These are phyloP conservation scores for Saccharomycopsis fibuligera DNA, from an alignment of 805 yeast genomes.

Conservation along the genomic window DNA sequence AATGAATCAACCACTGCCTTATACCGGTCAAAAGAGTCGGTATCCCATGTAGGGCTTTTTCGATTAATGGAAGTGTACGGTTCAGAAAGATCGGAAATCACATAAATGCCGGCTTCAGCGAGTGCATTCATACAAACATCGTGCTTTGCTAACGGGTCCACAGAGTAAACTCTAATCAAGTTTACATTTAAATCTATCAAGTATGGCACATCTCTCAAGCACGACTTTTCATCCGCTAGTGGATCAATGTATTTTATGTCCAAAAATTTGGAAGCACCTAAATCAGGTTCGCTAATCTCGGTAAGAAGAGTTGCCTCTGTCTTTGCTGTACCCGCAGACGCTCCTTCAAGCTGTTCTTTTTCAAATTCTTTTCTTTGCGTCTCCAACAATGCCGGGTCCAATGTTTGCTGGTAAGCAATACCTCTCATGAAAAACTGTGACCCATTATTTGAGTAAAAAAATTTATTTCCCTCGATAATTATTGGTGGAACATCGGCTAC, in stretches of 20 bases:
- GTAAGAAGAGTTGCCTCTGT: neutral
- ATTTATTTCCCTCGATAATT: constrained; percentile 71
- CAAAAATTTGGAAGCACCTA: constrained; percentile 26
- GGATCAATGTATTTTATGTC: constrained; percentile 57
- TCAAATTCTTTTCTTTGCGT: constrained; percentile 1
- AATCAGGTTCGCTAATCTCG: neutral
- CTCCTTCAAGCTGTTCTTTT: constrained; percentile 1
- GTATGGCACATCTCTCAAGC: constrained; percentile 72
- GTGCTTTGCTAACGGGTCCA: constrained; percentile 60
- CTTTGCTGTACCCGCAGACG: neutral
- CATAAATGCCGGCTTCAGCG: constrained; percentile 71
- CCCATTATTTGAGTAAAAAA: constrained; percentile 70
- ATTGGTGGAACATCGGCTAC: constrained; percentile 44
- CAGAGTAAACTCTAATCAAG: constrained; percentile 70
- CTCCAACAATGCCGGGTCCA: neutral
- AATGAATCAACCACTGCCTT: constrained; percentile 62
- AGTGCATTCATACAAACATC: constrained; percentile 59
- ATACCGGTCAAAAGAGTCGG: constrained; percentile 60
- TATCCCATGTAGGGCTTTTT: constrained; percentile 54
- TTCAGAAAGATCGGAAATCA: constrained; percentile 72
- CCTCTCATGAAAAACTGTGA: constrained; percentile 74
- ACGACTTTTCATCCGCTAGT: constrained; percentile 51
- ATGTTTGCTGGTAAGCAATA: constrained; percentile 57
- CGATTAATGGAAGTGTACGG: constrained; percentile 62
- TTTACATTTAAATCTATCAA: constrained; percentile 57